Base-by-base conservation (phyloP, 78 protist species). In the Dictyostelium brefeldianum region DNA sequence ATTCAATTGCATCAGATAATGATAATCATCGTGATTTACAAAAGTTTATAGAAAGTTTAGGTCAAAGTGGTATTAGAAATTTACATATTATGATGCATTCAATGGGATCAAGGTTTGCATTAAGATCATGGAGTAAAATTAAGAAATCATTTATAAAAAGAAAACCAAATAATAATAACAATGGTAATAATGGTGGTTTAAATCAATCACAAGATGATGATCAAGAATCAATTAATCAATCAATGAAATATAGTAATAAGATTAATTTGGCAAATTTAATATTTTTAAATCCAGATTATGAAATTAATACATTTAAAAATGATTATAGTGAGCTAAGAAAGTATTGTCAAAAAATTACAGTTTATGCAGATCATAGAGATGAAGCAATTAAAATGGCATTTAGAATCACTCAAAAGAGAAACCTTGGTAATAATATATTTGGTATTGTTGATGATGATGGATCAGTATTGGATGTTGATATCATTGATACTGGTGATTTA, bases 301-400 rank as follows among this genome's bases (percentile, higher is more conserved):
- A 77, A 57, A 70, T 74, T 41, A 47, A 79, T 27, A 62, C 87
- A 17, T 94, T 94, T 36, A 80, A 81, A 51, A 71, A 89, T 62
- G 93, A 90, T 70, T 77, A 78, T 84, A 67, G 79, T 18, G 95
- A 92, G 20, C 15, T 92, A 12, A 77, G 78, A 41, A 70, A 10
- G 14, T 92, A 92, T 78, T 83, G 92, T 56, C 90, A 81, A 80
- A 27, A 70, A 36, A 78, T 94, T 43, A 83, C 95, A 46, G 53
- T 94, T n/a, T 94, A 94, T 84, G 96, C 90, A 29, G 96, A 94
- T 92, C 74, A 79, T 5, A 27, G 87, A 69, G 96, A 94, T 69
- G 73, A 53, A 15, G 96, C 96, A 20, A 84, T 94, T 41, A 74
- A 77, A 56, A 67, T 73, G 89, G 80, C 94, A 47, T 90, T 82